Percentiles rank a stretch among this genome's conserved stretches.
These are phyloP conservation scores for Tothia fuscella DNA, from an alignment of 2,329 filamentous ascomycete genomes.

Conservation along the genomic window DNA sequence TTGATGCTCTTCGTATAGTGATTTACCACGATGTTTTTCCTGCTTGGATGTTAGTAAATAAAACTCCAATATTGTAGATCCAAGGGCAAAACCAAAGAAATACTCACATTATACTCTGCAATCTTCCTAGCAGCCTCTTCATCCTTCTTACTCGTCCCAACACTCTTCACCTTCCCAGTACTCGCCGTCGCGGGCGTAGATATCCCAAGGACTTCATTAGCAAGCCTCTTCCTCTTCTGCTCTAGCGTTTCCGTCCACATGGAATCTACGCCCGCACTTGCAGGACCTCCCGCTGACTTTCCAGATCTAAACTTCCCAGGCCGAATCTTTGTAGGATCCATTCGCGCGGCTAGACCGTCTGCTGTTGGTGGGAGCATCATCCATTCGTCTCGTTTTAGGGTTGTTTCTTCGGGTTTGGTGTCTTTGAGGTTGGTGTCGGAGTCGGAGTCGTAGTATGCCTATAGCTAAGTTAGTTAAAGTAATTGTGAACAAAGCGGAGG, in stretches of 20 bases:
- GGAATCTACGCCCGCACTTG: conserved; percentile 35
- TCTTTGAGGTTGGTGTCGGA: too few species aligned
- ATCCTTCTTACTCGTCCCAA: conserved; percentile 25
- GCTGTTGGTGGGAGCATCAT: conserved; percentile 39
- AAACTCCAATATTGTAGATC: conserved; percentile 25
- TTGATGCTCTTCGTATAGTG: conserved; percentile 35
- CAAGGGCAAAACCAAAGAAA: neutral
- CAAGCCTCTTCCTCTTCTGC: conserved; percentile 68
- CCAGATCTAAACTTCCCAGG: conserved; percentile 49
- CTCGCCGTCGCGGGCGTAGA: conserved; percentile 27
- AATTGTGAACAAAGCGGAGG: neutral
- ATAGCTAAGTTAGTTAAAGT: neutral
- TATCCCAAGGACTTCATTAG: conserved; percentile 72
- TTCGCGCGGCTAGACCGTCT: conserved; percentile 42
- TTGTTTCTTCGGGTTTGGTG: conserved; percentile 12
- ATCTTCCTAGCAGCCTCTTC: conserved; percentile 38
- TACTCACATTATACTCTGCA: conserved; percentile 37
- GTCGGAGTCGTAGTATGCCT: neutral
- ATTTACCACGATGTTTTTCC: conserved; percentile 31
- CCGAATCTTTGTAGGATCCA: conserved; percentile 74
- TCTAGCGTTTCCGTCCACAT: conserved; percentile 90
- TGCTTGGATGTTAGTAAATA: conserved; percentile 11
- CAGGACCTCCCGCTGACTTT: conserved; percentile 39
- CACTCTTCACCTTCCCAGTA: conserved; percentile 17
- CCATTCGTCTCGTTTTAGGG: conserved; percentile 57